phyloP scores from a whole-genome alignment of 2,329 filamentous ascomycete genomes.

The Celoporthe dispersa region DNA sequence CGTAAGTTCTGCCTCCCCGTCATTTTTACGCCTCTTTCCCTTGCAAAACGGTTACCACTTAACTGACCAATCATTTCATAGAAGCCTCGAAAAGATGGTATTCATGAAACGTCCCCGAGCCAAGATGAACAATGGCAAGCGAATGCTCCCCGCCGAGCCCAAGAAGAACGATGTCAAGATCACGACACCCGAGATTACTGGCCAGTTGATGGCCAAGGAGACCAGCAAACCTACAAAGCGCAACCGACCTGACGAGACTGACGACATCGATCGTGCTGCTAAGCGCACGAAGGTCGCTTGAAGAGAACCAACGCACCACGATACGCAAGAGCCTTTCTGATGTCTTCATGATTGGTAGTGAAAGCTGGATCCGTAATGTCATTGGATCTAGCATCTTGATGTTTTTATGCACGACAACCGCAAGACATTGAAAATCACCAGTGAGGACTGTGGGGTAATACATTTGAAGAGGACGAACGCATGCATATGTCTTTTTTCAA shows the following conservation, averaged over 20 bases:
- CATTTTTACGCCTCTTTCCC: not conserved
- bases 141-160: not conserved
- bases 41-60: not conserved
- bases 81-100: not conserved
- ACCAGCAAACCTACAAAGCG: not conserved
- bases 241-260: not conserved
- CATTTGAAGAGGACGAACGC: not conserved
- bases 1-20: not conserved
- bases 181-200: not conserved
- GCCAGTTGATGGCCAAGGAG: not conserved
- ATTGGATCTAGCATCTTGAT: not conserved
- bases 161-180: not conserved
- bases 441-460: not conserved
- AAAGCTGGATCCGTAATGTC: not conserved
- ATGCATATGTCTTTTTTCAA: not conserved
- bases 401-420: not conserved
- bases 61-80: not conserved
- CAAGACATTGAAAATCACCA: not conserved
- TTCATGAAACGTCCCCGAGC: not conserved
- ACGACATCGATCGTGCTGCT: not conserved
- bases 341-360: no score
- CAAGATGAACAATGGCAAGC: not conserved
- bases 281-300: slow-evolving; percentile 2
- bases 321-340: not conserved
- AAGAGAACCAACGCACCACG: not conserved